Evolutionary conservation across 768 basidiomycete genomes (phyloP).

Genomic region (Punctularia strigosozonata): DNA sequence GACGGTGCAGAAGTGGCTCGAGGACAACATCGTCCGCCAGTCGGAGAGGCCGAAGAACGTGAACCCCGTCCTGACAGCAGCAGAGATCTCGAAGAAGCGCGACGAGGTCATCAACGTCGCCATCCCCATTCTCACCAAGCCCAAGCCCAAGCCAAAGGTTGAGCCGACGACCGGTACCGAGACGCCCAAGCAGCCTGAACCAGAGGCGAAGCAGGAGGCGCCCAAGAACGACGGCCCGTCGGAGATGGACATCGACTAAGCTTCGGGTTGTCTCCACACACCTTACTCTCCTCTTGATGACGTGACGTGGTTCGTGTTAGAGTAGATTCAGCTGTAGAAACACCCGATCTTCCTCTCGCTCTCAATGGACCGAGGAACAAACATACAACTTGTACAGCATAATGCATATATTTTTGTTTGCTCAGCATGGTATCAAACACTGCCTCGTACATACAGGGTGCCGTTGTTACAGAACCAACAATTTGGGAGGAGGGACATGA

Average conservation of each 20-base stretch:
- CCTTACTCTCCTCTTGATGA: too few species aligned
- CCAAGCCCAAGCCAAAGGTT: slow-evolving; percentile 78
- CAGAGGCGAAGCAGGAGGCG: slow-evolving; percentile 25
- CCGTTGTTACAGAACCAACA: too few species aligned
- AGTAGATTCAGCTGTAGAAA: too few species aligned
- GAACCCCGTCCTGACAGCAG: slow-evolving; percentile 70
- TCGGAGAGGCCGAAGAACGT: slow-evolving; percentile 82
- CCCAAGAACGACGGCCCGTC: slow-evolving; percentile 42
- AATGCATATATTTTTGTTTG: too few species aligned
- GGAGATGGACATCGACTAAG: slow-evolving; percentile 82
- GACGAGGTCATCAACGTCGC: slow-evolving; percentile 90
- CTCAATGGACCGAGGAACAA: too few species aligned
- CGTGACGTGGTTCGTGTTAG: too few species aligned
- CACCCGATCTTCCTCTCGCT: too few species aligned
- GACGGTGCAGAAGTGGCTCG: slow-evolving; percentile 88
- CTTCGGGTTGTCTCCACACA: too few species aligned
- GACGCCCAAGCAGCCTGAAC: slow-evolving; percentile 59
- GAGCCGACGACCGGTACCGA: slow-evolving; percentile 41
- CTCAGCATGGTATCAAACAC: too few species aligned
- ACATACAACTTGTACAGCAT: too few species aligned
- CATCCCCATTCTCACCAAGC: slow-evolving; percentile 81
- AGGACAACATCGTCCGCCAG: slow-evolving; percentile 83
- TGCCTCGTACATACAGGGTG: too few species aligned
- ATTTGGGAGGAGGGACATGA: too few species aligned
- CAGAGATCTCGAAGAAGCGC: slow-evolving; percentile 80